Evolutionary conservation across 805 yeast genomes (phyloP).

Genomic region (Ogataea methylovora): DNA sequence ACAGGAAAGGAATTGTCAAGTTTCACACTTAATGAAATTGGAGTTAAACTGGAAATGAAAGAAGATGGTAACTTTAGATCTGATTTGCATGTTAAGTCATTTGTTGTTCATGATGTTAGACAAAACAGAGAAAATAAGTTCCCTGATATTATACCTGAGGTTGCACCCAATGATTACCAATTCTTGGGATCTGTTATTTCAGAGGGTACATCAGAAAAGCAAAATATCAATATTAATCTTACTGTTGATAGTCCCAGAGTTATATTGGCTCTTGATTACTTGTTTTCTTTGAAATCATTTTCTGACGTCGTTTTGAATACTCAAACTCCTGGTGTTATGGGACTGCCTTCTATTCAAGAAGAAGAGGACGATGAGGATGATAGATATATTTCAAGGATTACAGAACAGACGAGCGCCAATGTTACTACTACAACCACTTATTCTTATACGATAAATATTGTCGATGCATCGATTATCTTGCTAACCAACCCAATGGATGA

Average conservation of each 20-base stretch:
- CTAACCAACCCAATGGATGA: constrained; percentile 68
- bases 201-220: constrained; percentile 27
- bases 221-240: constrained; percentile 29
- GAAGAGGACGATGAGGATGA: constrained; percentile 5
- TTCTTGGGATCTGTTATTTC: constrained; percentile 50
- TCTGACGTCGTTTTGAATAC: constrained; percentile 38
- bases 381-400: neutral
- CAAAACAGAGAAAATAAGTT: constrained; percentile 56
- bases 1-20: constrained; percentile 40
- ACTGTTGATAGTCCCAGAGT: constrained; percentile 76
- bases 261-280: constrained; percentile 78
- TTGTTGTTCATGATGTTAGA: constrained; percentile 73
- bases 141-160: constrained; percentile 72
- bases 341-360: constrained; percentile 1
- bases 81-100: constrained; percentile 59
- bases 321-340: constrained; percentile 4
- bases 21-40: constrained; percentile 54
- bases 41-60: constrained; percentile 41
- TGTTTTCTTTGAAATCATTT: constrained; percentile 68
- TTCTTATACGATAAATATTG: constrained; percentile 53
- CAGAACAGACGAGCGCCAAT: constrained; percentile 7
- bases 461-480: constrained; percentile 69
- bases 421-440: neutral
- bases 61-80: constrained; percentile 51
- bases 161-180: constrained; percentile 57